phyloP scores from a whole-genome alignment of 1,284 basidiomycete species.

The Porogramme epimiltina region DNA sequence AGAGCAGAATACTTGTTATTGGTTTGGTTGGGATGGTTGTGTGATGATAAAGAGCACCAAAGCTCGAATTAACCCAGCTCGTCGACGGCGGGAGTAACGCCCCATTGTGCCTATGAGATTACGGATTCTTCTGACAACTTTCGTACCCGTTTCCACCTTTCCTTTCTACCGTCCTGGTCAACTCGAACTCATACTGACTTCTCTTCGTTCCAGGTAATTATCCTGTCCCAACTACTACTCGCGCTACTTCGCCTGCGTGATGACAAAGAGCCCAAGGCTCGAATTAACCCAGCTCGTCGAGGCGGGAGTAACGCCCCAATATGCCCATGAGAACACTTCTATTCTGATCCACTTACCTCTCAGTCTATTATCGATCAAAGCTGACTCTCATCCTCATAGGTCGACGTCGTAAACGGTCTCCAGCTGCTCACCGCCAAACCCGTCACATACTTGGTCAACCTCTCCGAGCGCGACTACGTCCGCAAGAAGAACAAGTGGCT shows the following conservation, averaged over 20 bases:
- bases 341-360: constrained; percentile 50
- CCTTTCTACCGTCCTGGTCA: neutral
- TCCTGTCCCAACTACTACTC: constrained; percentile 42
- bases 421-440: constrained; percentile 95
- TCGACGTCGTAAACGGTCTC: constrained; percentile 94
- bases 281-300: constrained; percentile 41
- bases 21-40: constrained; percentile 5
- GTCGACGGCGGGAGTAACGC: constrained; percentile 57
- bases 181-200: constrained; percentile 10
- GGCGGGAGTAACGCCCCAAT: constrained; percentile 63
- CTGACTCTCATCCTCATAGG: constrained; percentile 48
- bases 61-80: constrained; percentile 41
- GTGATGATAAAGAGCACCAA: constrained; percentile 38
- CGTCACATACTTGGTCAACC: constrained; percentile 97
- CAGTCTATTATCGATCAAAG: constrained; percentile 35
- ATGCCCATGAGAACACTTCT: constrained; percentile 59
- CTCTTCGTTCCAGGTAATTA: constrained; percentile 22
- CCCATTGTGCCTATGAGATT: constrained; percentile 65
- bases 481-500: constrained; percentile 99
- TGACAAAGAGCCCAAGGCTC: constrained; percentile 38
- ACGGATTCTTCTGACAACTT: constrained; percentile 46
- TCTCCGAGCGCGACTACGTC: constrained; percentile 93
- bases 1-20: neutral
- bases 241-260: constrained; percentile 19
- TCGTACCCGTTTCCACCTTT: constrained; percentile 40